A percentile compares a stretch with the other conserved stretches of the same genome.
These are phyloP conservation scores for Bipolaris sorokiniana DNA, from an alignment of 2,329 filamentous ascomycete species.

Conservation along the genomic window DNA sequence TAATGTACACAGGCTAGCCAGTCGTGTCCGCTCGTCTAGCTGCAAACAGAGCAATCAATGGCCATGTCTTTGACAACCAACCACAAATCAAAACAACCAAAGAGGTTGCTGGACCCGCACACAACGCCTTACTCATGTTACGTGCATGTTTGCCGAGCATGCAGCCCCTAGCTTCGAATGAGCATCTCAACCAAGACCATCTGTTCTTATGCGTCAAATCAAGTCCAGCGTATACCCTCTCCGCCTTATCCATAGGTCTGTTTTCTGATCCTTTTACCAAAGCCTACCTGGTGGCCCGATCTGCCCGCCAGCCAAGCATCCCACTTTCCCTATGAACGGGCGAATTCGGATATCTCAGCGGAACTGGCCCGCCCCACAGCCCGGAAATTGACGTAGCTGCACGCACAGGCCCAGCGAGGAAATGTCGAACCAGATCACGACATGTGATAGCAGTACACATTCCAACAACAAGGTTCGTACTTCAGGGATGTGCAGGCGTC, in stretches of 20 bases:
- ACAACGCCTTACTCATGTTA: background rate
- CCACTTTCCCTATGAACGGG: conserved; percentile 4
- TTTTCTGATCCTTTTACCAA: background rate
- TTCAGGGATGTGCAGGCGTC: conserved; percentile 44
- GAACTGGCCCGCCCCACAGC: conserved; percentile 8
- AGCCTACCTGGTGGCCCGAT: conserved; percentile 1
- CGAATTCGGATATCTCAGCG: conserved; percentile 4
- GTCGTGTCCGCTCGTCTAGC: background rate
- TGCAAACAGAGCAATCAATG: background rate
- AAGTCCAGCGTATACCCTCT: background rate
- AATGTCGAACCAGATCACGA: background rate
- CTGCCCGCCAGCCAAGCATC: conserved; percentile 4
- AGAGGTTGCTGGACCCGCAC: conserved; percentile 2
- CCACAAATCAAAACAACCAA: background rate
- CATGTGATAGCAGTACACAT: background rate
- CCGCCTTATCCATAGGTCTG: background rate
- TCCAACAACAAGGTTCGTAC: background rate
- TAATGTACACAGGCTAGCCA: background rate
- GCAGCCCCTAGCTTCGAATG: background rate
- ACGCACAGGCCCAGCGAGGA: conserved; percentile 8
- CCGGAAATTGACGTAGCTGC: conserved; percentile 12
- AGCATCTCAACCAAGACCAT: background rate
- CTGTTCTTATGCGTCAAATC: background rate
- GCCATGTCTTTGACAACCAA: background rate
- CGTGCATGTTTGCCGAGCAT: background rate